Base-by-base conservation (phyloP, 192 early-diverging fungal genomes). In the Coemansia sp. region DNA sequence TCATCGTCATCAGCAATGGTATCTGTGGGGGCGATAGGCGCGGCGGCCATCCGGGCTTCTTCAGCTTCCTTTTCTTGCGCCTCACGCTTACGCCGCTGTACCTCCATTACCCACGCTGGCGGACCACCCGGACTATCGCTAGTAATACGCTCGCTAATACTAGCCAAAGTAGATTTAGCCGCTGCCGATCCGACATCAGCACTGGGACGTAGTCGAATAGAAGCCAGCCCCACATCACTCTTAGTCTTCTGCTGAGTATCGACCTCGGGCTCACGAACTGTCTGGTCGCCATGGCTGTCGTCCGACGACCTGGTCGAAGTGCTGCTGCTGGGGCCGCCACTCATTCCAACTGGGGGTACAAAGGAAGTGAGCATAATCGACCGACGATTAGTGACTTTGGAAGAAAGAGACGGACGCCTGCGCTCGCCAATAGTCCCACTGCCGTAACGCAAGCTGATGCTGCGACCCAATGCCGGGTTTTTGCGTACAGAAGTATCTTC, bases 331-430 rank as follows among this genome's bases (percentile, higher is more conserved):
- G 69, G 63, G 5, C 72, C 76, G 50, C 76, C 64, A 43, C 55
- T 61, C 64, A 69, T 70, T 2, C 71, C 67, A 28, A 82, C 80
- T 0, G 80, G 80, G 28, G 80, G 80, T 8, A 76, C 74, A 66
- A 82, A 82, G 14, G 80, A 82, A 14, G 80, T 82, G 23, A 82
- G 72, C 75, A 82, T 71, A 6, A 82, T 82, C 1, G 80, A 82
- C 28, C 80, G 71, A 4, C 80, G 64, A 63, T 82, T 82, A 4
- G 44, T 38, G 1, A 50, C 62, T n/a, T 75, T 38, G 3, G 61
- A 28, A 2, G 72, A 70, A 0, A 73, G 37, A 6, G 80, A 71
- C 57, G 71, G 71, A 8, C 78, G 78, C 67, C 78, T 39, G 68
- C 80, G 80, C 47, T 67, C 74, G 13, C 63, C 62, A 44, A 61